phyloP scores from a whole-genome alignment of 2,329 filamentous ascomycete species.

The Ceratocystis smalleyi region DNA sequence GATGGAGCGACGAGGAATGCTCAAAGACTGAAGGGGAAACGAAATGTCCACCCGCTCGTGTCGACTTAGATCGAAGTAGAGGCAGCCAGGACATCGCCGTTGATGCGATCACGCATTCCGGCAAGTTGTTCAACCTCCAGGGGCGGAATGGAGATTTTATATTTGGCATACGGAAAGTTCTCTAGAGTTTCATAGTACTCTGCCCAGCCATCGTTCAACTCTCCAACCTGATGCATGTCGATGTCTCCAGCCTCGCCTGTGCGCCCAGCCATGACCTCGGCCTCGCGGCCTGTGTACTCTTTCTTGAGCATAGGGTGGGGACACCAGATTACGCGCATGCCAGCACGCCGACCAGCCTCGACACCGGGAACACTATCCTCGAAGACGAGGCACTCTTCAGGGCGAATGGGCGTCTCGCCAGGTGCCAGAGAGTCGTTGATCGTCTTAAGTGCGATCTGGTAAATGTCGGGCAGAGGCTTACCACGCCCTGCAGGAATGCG shows the following conservation, averaged over 20 bases:
- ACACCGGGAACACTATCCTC: conserved; percentile 91
- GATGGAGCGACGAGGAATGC: background rate
- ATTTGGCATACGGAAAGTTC: conserved; percentile 43
- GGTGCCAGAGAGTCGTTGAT: conserved; percentile 60
- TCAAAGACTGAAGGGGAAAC: background rate
- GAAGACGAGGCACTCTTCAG: conserved; percentile 87
- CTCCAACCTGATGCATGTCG: conserved; percentile 40
- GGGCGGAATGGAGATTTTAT: conserved; percentile 36
- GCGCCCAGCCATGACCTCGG: conserved; percentile 66
- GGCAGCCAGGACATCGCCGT: conserved; percentile 18
- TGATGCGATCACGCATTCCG: conserved; percentile 29
- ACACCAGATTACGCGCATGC: conserved; percentile 89
- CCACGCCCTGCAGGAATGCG: conserved; percentile 67
- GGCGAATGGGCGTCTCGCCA: conserved; percentile 49
- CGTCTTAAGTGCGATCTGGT: conserved; percentile 66
- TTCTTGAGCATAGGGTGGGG: conserved; percentile 65
- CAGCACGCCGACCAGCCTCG: conserved; percentile 75
- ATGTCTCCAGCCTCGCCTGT: conserved; percentile 51
- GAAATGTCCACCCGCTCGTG: no score
- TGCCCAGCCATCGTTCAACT: conserved; percentile 45
- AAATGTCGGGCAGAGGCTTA: conserved; percentile 92
- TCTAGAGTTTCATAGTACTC: conserved; percentile 37
- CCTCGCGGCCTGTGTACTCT: conserved; percentile 62
- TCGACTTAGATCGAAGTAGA: background rate
- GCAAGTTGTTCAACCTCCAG: conserved; percentile 29